Conservation (phyloP, 768 basidiomycete genomes). For the Postia placenta region DNA sequence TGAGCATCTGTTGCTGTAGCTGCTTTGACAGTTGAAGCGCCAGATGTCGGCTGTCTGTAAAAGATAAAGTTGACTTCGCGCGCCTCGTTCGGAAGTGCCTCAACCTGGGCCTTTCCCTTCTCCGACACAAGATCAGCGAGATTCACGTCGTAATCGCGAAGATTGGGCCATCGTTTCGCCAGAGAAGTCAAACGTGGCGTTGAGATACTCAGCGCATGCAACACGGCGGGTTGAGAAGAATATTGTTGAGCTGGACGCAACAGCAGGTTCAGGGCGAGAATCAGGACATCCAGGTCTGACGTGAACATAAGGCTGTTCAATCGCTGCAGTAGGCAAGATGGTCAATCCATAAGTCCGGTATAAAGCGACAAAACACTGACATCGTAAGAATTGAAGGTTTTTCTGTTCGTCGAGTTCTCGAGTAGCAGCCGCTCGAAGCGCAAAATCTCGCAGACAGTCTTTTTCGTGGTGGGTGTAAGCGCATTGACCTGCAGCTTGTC, state of each 20-base stretch:
- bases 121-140: slow-evolving; percentile 65
- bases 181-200: slow-evolving; percentile 77
- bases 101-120: slow-evolving; percentile 45
- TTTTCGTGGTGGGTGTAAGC: slow-evolving; percentile 73
- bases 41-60: slow-evolving; percentile 52
- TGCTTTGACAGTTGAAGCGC: slow-evolving; percentile 19
- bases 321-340: slow-evolving; percentile 45
- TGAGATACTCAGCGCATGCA: slow-evolving; percentile 76
- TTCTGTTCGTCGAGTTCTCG: slow-evolving; percentile 97
- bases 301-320: slow-evolving; percentile 84
- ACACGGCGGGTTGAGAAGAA: slow-evolving; percentile 79
- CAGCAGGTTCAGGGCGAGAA: slow-evolving; percentile 76
- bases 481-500: slow-evolving; percentile 76
- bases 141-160: slow-evolving; percentile 75
- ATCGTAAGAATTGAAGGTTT: slow-evolving; percentile 94
- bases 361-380: slow-evolving; percentile 45
- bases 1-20: slow-evolving; percentile 45
- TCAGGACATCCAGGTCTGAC: slow-evolving; percentile 83
- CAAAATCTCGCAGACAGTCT: slow-evolving; percentile 73
- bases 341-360: neutral
- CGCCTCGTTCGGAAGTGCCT: slow-evolving; percentile 62
- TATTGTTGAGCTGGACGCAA: slow-evolving; percentile 95
- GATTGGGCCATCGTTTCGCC: slow-evolving; percentile 76
- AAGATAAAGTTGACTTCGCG: slow-evolving; percentile 79
- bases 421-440: slow-evolving; percentile 84